Conservation (phyloP, 2,329 filamentous ascomycete species). For the Beauveria caledonica region DNA sequence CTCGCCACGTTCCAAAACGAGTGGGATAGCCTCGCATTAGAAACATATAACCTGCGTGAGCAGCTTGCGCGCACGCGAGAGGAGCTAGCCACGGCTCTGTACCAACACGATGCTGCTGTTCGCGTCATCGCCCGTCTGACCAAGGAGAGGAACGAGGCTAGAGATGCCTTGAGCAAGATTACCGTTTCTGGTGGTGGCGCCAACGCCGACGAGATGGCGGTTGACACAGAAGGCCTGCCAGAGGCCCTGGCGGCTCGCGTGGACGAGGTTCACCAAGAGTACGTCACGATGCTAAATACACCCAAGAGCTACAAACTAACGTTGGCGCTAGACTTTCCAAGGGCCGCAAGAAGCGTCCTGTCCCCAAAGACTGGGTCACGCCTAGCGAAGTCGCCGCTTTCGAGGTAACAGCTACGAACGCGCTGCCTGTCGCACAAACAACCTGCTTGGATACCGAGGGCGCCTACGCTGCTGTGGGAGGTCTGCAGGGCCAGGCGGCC, state of each 20-base stretch:
- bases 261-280: slow-evolving; percentile 73
- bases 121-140: slow-evolving; percentile 86
- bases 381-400: slow-evolving; percentile 56
- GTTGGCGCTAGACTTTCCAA: slow-evolving; percentile 63
- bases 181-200: slow-evolving; percentile 54
- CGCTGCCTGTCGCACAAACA: slow-evolving; percentile 39
- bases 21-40: slow-evolving; percentile 89
- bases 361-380: slow-evolving; percentile 80
- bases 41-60: slow-evolving; percentile 85
- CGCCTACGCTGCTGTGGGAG: slow-evolving; percentile 64
- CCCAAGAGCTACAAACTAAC: slow-evolving; percentile 1
- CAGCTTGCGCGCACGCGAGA: slow-evolving; percentile 84
- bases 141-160: slow-evolving; percentile 86
- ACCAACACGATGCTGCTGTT: slow-evolving; percentile 95
- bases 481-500: slow-evolving; percentile 63
- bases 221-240: slow-evolving; percentile 72
- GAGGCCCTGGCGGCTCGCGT: slow-evolving; percentile 64
- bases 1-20: slow-evolving; percentile 95
- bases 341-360: slow-evolving; percentile 78
- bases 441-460: slow-evolving; percentile 45
- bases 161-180: slow-evolving; percentile 79
- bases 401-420: slow-evolving; percentile 34
- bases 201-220: slow-evolving; percentile 82
- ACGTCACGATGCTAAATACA: slow-evolving; percentile 29
- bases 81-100: slow-evolving; percentile 86